Percentiles rank a stretch among this genome's conserved stretches.
phyloP scores from a whole-genome alignment of 1,284 basidiomycete species.

The Microbotryum scabiosae region DNA sequence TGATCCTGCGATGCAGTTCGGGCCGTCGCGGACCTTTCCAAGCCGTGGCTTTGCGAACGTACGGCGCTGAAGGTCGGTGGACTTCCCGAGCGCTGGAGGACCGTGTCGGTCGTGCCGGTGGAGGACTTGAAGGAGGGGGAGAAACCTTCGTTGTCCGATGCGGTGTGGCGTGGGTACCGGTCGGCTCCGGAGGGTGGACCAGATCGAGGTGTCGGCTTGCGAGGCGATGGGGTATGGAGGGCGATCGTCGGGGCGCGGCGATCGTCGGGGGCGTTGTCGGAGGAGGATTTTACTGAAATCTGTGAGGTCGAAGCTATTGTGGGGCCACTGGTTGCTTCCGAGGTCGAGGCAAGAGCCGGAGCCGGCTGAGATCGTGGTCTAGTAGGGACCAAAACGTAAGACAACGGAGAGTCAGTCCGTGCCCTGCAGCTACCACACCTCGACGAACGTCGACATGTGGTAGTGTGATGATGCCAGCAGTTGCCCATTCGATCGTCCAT shows the following conservation, averaged over 20 bases:
- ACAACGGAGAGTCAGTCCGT: no score
- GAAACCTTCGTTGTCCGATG: neutral
- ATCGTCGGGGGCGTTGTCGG: no score
- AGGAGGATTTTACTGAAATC: no score
- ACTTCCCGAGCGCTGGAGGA: neutral
- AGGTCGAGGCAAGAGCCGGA: neutral
- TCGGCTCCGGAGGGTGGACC: no score
- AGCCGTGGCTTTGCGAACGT: neutral
- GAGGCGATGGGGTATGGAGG: no score
- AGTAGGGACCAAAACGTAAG: neutral
- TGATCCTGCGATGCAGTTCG: neutral
- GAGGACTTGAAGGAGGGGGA: neutral
- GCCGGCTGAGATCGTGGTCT: constrained; percentile 9
- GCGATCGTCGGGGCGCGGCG: no score
- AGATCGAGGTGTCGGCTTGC: neutral
- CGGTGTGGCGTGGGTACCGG: neutral
- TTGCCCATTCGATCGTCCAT: no score
- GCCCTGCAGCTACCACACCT: no score
- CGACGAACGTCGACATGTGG: neutral
- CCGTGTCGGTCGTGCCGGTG: neutral
- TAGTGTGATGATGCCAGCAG: no score
- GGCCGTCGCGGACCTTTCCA: neutral
- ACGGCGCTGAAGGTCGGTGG: neutral
- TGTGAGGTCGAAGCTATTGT: no score
- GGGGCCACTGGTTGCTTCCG: no score